Base-by-base conservation (phyloP, 2,329 filamentous ascomycete genomes). In the Penicillium sclerotigenum region DNA sequence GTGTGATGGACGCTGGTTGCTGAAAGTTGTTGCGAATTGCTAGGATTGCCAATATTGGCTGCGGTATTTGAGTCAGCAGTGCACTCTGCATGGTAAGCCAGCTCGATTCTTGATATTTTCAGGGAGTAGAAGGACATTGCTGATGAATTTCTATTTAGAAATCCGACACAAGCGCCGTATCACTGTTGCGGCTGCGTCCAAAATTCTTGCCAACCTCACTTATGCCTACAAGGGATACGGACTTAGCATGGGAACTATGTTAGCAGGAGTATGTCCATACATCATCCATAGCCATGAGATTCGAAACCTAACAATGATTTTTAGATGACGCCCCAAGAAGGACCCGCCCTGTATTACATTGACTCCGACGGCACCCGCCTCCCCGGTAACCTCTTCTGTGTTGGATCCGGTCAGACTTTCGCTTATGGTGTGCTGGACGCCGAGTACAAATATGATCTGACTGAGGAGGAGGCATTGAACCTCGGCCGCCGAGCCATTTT, bases 181-280 rank as follows among this genome's bases (percentile, higher is more conserved):
- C 81, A 94, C 91, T 59, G 94, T 99, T 63, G 93, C 94, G 43
- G 94, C 94, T 45, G 94, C 94, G 52, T 95, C 89, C 73, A 99
- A 99, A 84, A 97, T 99, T 75, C 89, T 99, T 67, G 91, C 94
- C 73, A 99, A 99, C 81, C 82, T 99, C 66, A 92, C 97, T 71
- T 99, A 97, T 83, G 87, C 87, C 68, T 99, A 99, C 86, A 99
- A 99, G 81, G 92, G 92, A 71, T 96, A 96, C 90, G 94, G 94
- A 36, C 80, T 99, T 69, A 96, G 90, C 74, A 99, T 99, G 94
- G 94, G 94, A 67, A 99, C 94, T 71, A 99, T 99, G 94, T 96
- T 94, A 77, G 93, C 94, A 34, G 94, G 94, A 71, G 94, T 99
- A 65, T 94, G 94, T 62, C 85, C 79, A 90, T 89, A 90, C 40